Evolutionary conservation across 2,329 filamentous ascomycete species (phyloP).

Genomic region (Annulohypoxylon truncatum): DNA sequence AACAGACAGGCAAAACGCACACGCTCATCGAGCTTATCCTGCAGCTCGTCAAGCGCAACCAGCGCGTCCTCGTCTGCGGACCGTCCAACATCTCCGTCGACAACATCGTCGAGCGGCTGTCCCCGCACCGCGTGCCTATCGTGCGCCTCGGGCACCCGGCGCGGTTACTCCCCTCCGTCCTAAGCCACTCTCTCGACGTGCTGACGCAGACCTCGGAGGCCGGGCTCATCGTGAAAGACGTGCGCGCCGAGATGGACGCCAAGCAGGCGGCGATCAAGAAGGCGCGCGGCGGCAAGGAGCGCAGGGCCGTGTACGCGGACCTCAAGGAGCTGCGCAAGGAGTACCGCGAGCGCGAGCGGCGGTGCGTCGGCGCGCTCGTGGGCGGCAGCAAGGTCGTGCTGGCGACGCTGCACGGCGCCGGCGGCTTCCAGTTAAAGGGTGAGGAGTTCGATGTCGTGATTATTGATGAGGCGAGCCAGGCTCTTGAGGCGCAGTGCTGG

Average conservation of each 20-base stretch:
- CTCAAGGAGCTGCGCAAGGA: conserved; percentile 88
- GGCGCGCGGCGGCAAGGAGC: conserved; percentile 82
- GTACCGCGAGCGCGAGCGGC: conserved; percentile 84
- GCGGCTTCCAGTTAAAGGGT: conserved; percentile 82
- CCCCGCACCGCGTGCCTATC: conserved; percentile 85
- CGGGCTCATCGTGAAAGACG: conserved; percentile 87
- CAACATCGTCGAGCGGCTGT: conserved; percentile 94
- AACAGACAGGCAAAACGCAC: conserved; percentile 92
- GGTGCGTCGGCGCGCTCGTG: conserved; percentile 82
- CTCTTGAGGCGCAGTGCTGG: conserved; percentile 97
- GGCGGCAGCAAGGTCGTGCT: conserved; percentile 86
- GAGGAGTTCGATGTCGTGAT: conserved; percentile 93
- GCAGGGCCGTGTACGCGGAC: conserved; percentile 84
- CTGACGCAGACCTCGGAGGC: conserved; percentile 92
- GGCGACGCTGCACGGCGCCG: conserved; percentile 91
- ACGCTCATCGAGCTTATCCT: conserved; percentile 94
- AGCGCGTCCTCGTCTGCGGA: conserved; percentile 89
- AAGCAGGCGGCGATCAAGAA: conserved; percentile 92
- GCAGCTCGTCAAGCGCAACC: conserved; percentile 80
- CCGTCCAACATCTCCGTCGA: conserved; percentile 98
- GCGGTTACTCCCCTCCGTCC: conserved; percentile 84
- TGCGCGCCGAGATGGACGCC: conserved; percentile 90
- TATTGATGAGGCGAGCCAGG: conserved; percentile 96
- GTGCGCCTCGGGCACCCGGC: conserved; percentile 93
- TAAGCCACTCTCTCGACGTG: conserved; percentile 91